These are phyloP conservation scores for Dispira parvispora DNA, from an alignment of 192 early-diverging fungal species.

Conservation along the genomic window DNA sequence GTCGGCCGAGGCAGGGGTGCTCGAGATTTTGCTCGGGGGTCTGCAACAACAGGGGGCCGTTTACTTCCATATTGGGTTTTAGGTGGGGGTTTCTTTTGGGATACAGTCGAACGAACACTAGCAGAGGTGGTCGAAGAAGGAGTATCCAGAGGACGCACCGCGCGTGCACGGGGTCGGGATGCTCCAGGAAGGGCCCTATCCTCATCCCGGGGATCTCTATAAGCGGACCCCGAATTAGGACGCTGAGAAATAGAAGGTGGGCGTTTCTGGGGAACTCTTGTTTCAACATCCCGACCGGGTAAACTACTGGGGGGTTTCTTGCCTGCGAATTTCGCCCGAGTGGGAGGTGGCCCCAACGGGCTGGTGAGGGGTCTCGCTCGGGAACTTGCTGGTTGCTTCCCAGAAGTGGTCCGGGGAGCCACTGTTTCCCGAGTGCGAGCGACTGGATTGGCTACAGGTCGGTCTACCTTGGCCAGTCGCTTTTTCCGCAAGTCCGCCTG, in stretches of 20 bases:
- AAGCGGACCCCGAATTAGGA: no score
- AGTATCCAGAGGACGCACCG: no score
- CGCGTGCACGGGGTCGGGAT: no score
- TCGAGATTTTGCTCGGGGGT: no score
- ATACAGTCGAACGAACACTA: not conserved
- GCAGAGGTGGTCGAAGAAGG: conserved; percentile 1
- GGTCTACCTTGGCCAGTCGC: no score
- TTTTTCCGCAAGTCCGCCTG: not conserved
- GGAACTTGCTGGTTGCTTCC: not conserved
- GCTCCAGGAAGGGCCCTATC: no score
- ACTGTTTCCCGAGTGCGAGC: not conserved
- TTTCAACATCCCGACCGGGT: not conserved
- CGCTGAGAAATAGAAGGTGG: not conserved
- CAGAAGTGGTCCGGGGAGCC: not conserved
- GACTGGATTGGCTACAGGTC: not conserved
- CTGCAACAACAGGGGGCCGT: not conserved
- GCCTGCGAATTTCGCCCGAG: not conserved
- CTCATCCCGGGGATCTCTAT: no score
- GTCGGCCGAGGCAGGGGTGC: not conserved
- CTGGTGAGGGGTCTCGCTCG: not conserved
- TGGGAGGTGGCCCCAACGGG: not conserved
- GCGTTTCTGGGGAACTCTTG: not conserved
- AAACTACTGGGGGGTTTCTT: not conserved
- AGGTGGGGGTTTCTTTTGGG: conserved; percentile 7
- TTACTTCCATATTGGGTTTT: conserved; percentile 1